Conservation (phyloP, 169 alveolate genomes). For the Plasmodium cynomolgi region DNA sequence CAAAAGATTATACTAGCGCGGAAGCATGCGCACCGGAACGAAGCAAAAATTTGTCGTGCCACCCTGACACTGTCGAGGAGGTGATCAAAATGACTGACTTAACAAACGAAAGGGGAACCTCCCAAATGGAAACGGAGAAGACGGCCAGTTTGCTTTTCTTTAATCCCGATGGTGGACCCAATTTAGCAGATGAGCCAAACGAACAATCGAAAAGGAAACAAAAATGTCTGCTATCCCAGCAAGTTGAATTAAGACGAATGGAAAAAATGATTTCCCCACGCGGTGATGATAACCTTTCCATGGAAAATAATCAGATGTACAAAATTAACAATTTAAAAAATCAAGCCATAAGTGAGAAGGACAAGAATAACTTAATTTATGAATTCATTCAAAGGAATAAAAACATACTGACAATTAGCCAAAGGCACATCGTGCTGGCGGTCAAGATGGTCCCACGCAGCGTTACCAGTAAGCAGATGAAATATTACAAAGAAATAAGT, state of each 20-base stretch:
- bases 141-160: neutral
- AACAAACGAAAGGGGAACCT: neutral
- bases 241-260: neutral
- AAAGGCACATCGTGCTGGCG: constrained; percentile 41
- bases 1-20: neutral
- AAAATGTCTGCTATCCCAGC: neutral
- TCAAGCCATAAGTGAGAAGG: constrained; percentile 33
- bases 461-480: constrained; percentile 48
- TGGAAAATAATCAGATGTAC: neutral
- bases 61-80: neutral
- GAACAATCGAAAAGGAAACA: neutral
- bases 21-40: neutral
- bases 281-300: neutral
- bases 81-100: neutral
- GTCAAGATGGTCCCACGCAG: constrained; percentile 59
- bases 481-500: constrained; percentile 63
- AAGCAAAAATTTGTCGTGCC: neutral
- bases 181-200: neutral
- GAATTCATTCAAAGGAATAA: constrained; percentile 71
- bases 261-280: neutral
- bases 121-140: neutral
- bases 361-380: constrained; percentile 62
- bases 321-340: constrained; percentile 41
- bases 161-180: neutral
- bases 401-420: constrained; percentile 54